Evolutionary conservation across 2,329 filamentous ascomycete species (phyloP), one percentile per base, ranked within the genome.

Genomic region (Dactylonectria macrodidyma): DNA sequence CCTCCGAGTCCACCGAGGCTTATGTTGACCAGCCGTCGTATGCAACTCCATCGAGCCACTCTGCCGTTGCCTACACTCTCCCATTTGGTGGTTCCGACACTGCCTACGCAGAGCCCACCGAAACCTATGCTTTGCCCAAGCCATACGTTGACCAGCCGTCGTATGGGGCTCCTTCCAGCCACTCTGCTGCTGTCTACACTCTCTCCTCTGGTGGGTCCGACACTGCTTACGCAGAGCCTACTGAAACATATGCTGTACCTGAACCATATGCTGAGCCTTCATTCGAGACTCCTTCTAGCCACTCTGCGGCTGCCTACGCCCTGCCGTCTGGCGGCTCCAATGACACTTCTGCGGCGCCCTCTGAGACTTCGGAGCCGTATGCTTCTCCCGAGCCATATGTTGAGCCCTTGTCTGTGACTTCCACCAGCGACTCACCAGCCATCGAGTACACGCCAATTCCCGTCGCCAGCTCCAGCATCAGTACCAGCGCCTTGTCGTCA

Each of bases 401-500:
- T n/a, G 36, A 44, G 41, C 16, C 41, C 6, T 44, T 14, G 6
- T 38, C 46, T 22, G 22, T 14, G 33, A 50, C 6, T 24, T 12
- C 54, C 4, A 19, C 33, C 33, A 30, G 19, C 41, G 41, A 33
- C 26, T 10, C 7, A 11, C 26, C 30, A 36, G 56, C 47, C 8
- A 44, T 44, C 41, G 14, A n/a, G 14, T 44, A n/a, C 16, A 44
- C 41, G 2, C 44, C 55, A 26, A 24, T 44, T n/a, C 41, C 62
- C n/a, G 8, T n/a, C 41, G 41, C 41, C 41, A n/a, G n/a, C 41
- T 44, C 16, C 7, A 44, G 16, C 41, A 44, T n/a, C 4, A 44
- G 14, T n/a, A 22, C 50, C 26, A 68, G 62, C 10, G 48, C 46
- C 59, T 67, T 62, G 33, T 59, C 62, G 34, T 63, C 68, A 7